These are phyloP conservation scores for Avena atlantica DNA, from an alignment of 176 grass and related monocot species.

Conservation along the genomic window DNA sequence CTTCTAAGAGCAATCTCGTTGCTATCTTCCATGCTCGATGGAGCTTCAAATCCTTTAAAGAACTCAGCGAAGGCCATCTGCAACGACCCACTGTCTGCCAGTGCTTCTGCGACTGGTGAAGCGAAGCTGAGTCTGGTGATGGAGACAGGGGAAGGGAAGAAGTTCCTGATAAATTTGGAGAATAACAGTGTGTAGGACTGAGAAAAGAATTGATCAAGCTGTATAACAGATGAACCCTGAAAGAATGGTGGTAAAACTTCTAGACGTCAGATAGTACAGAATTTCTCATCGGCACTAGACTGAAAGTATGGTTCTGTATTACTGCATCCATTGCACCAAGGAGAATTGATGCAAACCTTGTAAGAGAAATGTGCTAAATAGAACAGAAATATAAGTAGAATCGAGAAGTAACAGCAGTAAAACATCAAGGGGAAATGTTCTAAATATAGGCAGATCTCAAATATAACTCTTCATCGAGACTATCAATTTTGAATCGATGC, in stretches of 20 bases:
- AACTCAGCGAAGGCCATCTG: background rate
- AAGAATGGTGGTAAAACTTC: background rate
- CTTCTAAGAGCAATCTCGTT: background rate
- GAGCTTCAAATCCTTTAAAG: background rate
- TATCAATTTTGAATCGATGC: background rate
- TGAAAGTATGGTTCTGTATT: background rate
- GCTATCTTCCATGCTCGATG: background rate
- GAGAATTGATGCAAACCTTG: too few relatives aligned
- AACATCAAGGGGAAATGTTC: background rate
- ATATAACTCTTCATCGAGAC: background rate
- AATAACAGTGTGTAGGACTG: background rate
- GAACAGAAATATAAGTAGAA: too few relatives aligned
- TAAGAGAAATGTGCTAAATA: too few relatives aligned
- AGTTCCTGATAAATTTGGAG: background rate
- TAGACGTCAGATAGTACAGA: background rate
- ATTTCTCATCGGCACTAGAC: background rate
- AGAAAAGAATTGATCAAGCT: slow-evolving; percentile 21
- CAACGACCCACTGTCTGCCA: background rate
- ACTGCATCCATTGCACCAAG: background rate
- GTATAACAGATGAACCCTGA: background rate
- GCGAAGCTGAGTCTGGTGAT: background rate
- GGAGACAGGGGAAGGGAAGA: background rate
- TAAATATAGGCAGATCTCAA: background rate
- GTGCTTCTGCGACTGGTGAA: background rate
- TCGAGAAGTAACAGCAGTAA: background rate